Evolutionary conservation across 805 yeast genomes (phyloP), one percentile per base, ranked within the genome.

Genomic region (Lachancea cidri): DNA sequence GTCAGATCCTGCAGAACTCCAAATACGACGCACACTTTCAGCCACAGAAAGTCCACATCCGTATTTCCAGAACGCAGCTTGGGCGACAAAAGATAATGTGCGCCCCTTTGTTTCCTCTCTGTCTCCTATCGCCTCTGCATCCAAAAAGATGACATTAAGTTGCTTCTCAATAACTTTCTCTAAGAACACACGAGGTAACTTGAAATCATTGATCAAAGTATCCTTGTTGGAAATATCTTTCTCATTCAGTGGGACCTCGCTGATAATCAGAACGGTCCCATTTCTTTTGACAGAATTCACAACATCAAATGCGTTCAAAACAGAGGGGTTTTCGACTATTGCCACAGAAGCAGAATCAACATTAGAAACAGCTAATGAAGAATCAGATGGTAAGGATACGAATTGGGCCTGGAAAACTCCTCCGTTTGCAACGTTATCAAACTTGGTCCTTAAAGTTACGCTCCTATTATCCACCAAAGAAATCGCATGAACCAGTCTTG

Each of bases 1-100:
- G 48, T 81, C 87, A 38, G 83, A 74, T 38, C 95, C 93, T 46
- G 83, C 83, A 13, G 93, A 81, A 59, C 82, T 86, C 64, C 83
- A 77, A 52, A 87, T 76, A 60, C 82, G 81, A 63, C 86, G 79
- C 45, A 85, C 87, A 49, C 83, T 72, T 27, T 80, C 79, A 36
- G 80, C 81, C 35, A 60, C 62, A 25, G 73, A 74, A 34, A 79
- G 70, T 30, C 72, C 73, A 47, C 73, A 76, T 5, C 84, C 76
- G 33, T 73, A 67, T 45, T 74, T 73, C 95, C 95, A 87, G 70
- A 86, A 83, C 0, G 81, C 86, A 32, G 83, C 76, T 66, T 88
- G 95, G 43, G 77, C 66, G 37, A 87, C 86, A 60, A 88, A 81
- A 29, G 79, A 73, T 24, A 72, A 71, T 3, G 93, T 78, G 58